Base-by-base conservation (phyloP, 139 green algal genomes). In the Volvox reticuliferus region DNA sequence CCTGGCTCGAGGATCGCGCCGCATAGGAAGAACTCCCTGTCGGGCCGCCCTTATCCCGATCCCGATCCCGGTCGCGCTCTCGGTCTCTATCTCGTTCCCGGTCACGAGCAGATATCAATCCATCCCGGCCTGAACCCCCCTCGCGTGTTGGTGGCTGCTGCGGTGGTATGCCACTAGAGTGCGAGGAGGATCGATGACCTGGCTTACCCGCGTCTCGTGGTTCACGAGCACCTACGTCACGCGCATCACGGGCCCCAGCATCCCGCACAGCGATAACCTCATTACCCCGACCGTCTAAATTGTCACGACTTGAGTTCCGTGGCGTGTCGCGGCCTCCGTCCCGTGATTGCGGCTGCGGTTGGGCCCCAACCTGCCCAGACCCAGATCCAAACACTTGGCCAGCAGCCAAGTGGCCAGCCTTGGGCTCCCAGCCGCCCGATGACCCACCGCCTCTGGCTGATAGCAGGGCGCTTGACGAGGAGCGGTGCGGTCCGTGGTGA, bases 1-100 rank as follows among this genome's bases (percentile, higher is more conserved):
- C 85, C 30, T 75, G 69, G 16, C 85, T 89, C n/a, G 69, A 82
- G 44, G 69, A 82, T 5, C 85, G 85, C 24, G 37, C 85, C 0
- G 19, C 36, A 71, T 80, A 17, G 6, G 33, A 80, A 3, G 67
- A 80, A 68, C 67, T 68, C 62, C 20, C 63, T 0, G 26, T 20
- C 32, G 21, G 35, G 3, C 19, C 62, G 32, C 35, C 24, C 24
- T 88, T 37, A 17, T 88, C 83, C 14, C 67, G 82, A 0, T 86
- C 80, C 14, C 81, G 81, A 0, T 88, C 82, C 1, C 82, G 82
- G 3, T 88, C 63, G 0, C 82, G 81, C 18, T 86, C 79, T 16
- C 44, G 44, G 37, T 85, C 80, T 2, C 81, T 61, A 6, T 88
- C 82, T 16, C 79, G 44, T 14, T 86, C 81, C 12, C 82, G 63